Conservation (phyloP, 75 land plant species). For the Cunninghamia lanceolata region DNA sequence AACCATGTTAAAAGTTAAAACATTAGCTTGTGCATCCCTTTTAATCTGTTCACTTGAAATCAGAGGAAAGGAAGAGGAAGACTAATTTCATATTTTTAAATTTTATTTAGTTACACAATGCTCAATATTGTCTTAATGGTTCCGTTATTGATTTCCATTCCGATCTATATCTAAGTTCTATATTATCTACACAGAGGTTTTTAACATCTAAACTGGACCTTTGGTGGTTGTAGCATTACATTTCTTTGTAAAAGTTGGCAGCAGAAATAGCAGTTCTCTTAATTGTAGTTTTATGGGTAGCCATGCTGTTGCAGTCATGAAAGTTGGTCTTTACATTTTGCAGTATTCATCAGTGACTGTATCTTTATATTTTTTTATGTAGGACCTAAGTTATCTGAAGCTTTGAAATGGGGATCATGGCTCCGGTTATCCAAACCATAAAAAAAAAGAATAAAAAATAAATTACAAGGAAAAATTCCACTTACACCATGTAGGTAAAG, state of each 20-base stretch:
- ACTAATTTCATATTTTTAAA: neutral
- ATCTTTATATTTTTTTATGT: neutral
- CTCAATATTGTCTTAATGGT: neutral
- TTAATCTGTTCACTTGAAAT: neutral
- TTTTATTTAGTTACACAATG: neutral
- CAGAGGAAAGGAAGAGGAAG: neutral
- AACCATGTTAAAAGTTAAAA: neutral
- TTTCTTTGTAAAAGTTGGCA: neutral
- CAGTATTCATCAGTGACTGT: neutral
- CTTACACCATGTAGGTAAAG: neutral
- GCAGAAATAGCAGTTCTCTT: neutral
- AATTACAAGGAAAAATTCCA: too few relatives aligned
- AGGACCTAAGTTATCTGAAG: neutral
- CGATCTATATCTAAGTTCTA: neutral
- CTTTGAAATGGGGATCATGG: neutral
- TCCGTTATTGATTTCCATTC: neutral
- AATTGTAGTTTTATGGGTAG: neutral
- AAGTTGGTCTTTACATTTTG: neutral
- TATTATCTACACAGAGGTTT: neutral
- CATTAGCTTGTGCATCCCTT: neutral
- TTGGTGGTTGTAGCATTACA: neutral
- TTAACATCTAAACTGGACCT: neutral
- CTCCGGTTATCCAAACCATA: too few relatives aligned
- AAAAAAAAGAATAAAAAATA: too few relatives aligned
- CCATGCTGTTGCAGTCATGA: neutral